Base-by-base conservation (phyloP, 139 green algal species). In the Pseudopediastrum boryanum region DNA sequence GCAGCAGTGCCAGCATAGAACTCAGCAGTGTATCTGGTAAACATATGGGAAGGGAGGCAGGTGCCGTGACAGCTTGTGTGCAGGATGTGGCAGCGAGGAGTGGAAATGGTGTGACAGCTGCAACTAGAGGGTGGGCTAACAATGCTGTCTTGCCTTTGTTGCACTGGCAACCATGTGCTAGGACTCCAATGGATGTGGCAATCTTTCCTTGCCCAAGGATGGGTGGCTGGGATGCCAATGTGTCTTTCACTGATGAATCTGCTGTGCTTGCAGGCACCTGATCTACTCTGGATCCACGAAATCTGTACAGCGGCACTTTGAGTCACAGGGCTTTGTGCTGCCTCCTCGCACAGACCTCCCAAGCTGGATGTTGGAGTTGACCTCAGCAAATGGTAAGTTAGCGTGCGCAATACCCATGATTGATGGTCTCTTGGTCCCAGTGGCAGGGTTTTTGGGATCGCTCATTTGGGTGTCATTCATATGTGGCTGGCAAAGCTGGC, bases 301-400 rank as follows among this genome's bases (percentile, higher is more conserved):
- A 48, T 36, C 68, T 2, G 69, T 85, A 9, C 44, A 84, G 38
- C 27, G 25, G 39, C 88, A 89, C 66, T 85, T 89, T 67, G 23
- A 68, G 19, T n/a, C 13, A 29, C 50, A 83, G 0, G 84, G 84
- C 23, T 89, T 89, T 48, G 1, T 54, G 5, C 79, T 76, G 38
- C 84, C 84, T 27, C 46, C 50, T 1, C 63, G 78, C 35, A 85
- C 84, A 67, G 84, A 85, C 68, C 27, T 84, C 33, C 83, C 84
- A 1, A 66, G 75, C 42, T 89, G 88, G 52, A 78, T 89, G 82
- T 59, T 85, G 75, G 23, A 68, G 50, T 35, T 81, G 44, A 73
- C 62, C 7, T 68, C 75, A 0, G 39, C 65, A 59, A 8, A 31
- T 65, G 68, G 68, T 76, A 48, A 35, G 46, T n/a, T n/a, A n/a